Conservation (phyloP, 305 asterid genomes). For the Stenogyne calaminthoides region DNA sequence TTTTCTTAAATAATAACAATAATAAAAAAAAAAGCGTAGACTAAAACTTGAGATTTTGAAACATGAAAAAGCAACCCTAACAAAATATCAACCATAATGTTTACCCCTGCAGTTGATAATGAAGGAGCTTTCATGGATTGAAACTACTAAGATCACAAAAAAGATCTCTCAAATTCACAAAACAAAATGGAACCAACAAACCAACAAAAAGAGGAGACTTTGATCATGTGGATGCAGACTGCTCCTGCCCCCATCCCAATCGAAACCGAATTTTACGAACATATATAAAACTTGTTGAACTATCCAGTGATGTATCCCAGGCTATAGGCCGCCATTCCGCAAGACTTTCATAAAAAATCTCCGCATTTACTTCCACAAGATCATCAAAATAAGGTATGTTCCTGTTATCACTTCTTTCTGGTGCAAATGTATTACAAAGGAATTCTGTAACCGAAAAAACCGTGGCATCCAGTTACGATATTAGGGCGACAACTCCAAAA, state of each 20-base stretch:
- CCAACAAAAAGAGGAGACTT: background rate
- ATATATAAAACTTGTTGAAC: background rate
- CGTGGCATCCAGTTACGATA: background rate
- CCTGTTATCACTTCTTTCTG: background rate
- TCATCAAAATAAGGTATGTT: background rate
- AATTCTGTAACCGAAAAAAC: background rate
- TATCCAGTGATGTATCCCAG: background rate
- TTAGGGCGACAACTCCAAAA: slow-evolving; percentile 6
- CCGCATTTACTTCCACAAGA: background rate
- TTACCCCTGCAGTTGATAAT: background rate
- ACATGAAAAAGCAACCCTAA: background rate
- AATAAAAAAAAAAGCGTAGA: too few species aligned
- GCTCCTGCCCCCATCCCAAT: background rate
- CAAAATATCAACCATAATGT: background rate
- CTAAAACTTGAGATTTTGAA: background rate
- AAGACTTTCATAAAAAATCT: background rate
- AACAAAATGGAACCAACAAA: background rate
- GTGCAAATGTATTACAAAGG: background rate
- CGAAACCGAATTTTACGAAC: background rate
- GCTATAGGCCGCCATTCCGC: background rate
- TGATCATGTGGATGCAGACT: background rate
- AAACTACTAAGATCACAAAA: background rate
- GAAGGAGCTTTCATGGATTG: background rate
- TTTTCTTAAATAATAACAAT: too few species aligned
- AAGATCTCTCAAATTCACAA: background rate